Percentiles rank a stretch among this genome's conserved stretches.
Evolutionary conservation across 2,329 filamentous ascomycete species (phyloP).

Genomic region (Pseudogymnoascus pannorum): DNA sequence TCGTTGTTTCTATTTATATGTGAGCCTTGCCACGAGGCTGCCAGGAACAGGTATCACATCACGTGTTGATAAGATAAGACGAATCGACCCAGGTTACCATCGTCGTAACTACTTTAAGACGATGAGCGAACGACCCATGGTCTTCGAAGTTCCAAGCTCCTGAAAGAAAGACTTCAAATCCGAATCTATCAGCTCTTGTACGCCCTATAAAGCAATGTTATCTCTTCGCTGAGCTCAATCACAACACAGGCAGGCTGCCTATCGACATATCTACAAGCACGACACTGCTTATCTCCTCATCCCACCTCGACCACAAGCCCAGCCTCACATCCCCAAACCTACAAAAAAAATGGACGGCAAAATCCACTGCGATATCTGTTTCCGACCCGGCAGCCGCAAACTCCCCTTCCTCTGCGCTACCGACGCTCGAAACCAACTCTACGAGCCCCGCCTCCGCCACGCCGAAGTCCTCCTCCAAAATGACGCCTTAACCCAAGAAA

Average conservation of each 20-base stretch:
- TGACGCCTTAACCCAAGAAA: slow-evolving; percentile 36
- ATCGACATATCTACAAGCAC: not conserved
- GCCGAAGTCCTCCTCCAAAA: slow-evolving; percentile 55
- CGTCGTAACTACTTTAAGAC: not conserved
- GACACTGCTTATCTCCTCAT: not conserved
- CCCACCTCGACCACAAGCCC: not conserved
- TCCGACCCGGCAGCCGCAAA: slow-evolving; percentile 46
- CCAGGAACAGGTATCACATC: not conserved
- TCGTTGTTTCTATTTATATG: not conserved
- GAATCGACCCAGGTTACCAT: slow-evolving; percentile 4
- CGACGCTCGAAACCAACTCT: slow-evolving; percentile 63
- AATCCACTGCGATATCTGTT: slow-evolving; percentile 67
- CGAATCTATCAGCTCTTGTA: not conserved
- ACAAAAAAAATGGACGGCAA: slow-evolving; percentile 22
- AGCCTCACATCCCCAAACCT: slow-evolving; percentile 15
- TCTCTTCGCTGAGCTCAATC: not conserved
- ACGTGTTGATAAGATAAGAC: slow-evolving; percentile 7
- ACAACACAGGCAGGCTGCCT: not conserved
- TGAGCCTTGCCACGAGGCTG: not conserved
- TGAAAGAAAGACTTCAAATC: not conserved
- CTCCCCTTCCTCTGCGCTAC: slow-evolving; percentile 61
- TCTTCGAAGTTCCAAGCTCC: not conserved
- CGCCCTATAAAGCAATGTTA: not conserved
- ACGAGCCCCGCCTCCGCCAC: slow-evolving; percentile 55
- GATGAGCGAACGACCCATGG: not conserved